Percentiles rank a stretch among this genome's conserved stretches.
phyloP scores from a whole-genome alignment of 2,329 filamentous ascomycete species.

The Alternaria panax region DNA sequence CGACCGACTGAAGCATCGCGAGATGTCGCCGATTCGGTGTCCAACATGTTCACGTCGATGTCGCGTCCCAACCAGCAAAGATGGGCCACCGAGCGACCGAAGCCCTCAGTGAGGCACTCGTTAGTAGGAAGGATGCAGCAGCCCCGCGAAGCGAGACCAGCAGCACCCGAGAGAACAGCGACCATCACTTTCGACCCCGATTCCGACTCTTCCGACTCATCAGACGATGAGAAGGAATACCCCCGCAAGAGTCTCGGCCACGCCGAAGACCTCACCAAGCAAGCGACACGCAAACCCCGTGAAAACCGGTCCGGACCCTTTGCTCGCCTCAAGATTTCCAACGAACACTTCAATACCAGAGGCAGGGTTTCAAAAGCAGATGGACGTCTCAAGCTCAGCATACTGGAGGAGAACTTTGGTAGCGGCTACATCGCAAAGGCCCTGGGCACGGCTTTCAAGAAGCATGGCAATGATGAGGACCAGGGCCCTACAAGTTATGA shows the following conservation, averaged over 20 bases:
- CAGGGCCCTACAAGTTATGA: conserved; percentile 35
- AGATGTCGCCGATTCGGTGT: background rate
- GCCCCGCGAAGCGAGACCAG: conserved; percentile 17
- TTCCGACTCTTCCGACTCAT: conserved; percentile 31
- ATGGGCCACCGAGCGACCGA: conserved; percentile 43
- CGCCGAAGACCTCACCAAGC: conserved; percentile 14
- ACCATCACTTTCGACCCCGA: conserved; percentile 45
- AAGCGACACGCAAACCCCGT: conserved; percentile 16
- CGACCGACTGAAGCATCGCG: background rate
- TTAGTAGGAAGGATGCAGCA: conserved; percentile 30
- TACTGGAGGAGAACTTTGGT: conserved; percentile 71
- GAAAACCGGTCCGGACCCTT: conserved; percentile 46
- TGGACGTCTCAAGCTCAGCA: conserved; percentile 74
- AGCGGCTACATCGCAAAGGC: conserved; percentile 77
- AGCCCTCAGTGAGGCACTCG: conserved; percentile 30
- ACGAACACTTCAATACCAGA: conserved; percentile 70
- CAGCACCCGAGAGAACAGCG: conserved; percentile 25
- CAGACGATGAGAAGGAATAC: conserved; percentile 32
- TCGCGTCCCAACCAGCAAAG: conserved; percentile 35
- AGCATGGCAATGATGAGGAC: conserved; percentile 58
- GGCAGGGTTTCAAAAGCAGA: conserved; percentile 72
- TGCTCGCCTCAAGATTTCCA: conserved; percentile 66
- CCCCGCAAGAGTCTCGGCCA: conserved; percentile 28
- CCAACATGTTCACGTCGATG: conserved; percentile 1
- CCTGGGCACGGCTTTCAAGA: conserved; percentile 68